Evolutionary conservation across 2,329 filamentous ascomycete genomes (phyloP), one percentile per base, ranked within the genome.

Genomic region (Diaporthe ilicicola): DNA sequence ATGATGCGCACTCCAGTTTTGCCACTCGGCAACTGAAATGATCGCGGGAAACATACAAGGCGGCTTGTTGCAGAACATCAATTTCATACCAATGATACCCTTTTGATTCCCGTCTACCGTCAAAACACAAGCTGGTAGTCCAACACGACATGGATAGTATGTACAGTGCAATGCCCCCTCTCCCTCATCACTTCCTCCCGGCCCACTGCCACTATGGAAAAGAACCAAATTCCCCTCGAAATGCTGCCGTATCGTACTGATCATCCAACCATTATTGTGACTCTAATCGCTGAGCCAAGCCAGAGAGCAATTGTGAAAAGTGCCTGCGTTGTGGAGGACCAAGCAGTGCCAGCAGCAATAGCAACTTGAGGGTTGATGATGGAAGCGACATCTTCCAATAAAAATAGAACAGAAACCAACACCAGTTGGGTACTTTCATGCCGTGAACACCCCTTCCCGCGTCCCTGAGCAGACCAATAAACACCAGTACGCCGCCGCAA

Each of bases 401-500:
- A 46, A 55, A 67, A 61, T 39, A 65, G 50, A 67, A 68, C 44
- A 69, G 29, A 24, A 72, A 64, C 53, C 50, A 61, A 54, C 53
- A 69, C 53, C 55, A 37, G 24, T 44, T 48, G 44, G 29, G 22
- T 67, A 24, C 67, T 66, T 50, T 42, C 54, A 62, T 61, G 59
- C 69, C 71, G 37, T 54, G 10, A 73, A 71, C 64, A 71, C 71
- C 69, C 56, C 29, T 44, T 59, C 67, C 54, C 22, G 44, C 24
- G 34, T 50, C 55, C 69, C 65, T 51, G 37, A 54, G 44, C 42
- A 59, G 69, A 55, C 72, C 70, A 42, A 68, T 61, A 55, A 70
- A 73, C 72, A 61, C 72, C 72, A 37, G 50, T 68, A 73, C 72
- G 70, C 72, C 72, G 70, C 70, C 72, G 72, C 70, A 70, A 72